phyloP scores from a whole-genome alignment of 2,329 filamentous ascomycete genomes.

The Fusarium nodosum region DNA sequence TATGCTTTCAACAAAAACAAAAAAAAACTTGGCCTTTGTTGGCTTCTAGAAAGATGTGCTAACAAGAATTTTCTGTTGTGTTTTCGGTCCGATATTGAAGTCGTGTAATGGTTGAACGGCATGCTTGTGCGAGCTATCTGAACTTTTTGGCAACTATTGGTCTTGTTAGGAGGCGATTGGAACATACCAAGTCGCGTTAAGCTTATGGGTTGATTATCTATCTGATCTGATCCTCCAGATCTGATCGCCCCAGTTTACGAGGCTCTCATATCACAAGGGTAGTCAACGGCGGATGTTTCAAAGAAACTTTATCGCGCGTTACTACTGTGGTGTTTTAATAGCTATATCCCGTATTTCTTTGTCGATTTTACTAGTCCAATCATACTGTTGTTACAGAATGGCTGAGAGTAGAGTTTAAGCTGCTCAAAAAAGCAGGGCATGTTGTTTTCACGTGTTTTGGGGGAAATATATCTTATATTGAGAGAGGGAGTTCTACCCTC shows the following conservation, averaged over 20 bases:
- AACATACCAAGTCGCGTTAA: background rate
- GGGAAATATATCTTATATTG: background rate
- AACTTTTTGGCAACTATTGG: background rate
- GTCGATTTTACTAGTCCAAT: background rate
- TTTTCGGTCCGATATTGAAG: slow-evolving; percentile 25
- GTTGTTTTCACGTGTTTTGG: background rate
- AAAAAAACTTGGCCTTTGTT: slow-evolving; percentile 1
- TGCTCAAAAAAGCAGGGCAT: background rate
- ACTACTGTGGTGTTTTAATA: background rate
- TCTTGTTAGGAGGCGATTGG: background rate
- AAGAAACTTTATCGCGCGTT: background rate
- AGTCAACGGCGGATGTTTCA: background rate
- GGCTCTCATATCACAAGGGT: background rate
- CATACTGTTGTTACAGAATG: too few species aligned
- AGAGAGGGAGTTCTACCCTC: background rate
- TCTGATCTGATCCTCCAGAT: background rate
- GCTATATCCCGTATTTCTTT: background rate
- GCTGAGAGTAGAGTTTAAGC: background rate
- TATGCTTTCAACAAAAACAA: slow-evolving; percentile 4
- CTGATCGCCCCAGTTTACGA: slow-evolving; percentile 1
- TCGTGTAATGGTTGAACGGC: slow-evolving; percentile 1
- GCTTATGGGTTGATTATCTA: background rate
- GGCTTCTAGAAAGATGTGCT: slow-evolving; percentile 15
- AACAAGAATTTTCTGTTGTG: slow-evolving; percentile 19
- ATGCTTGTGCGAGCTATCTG: background rate